Conservation (phyloP, 1,284 basidiomycete genomes). For the Rugosomyces carneus region DNA sequence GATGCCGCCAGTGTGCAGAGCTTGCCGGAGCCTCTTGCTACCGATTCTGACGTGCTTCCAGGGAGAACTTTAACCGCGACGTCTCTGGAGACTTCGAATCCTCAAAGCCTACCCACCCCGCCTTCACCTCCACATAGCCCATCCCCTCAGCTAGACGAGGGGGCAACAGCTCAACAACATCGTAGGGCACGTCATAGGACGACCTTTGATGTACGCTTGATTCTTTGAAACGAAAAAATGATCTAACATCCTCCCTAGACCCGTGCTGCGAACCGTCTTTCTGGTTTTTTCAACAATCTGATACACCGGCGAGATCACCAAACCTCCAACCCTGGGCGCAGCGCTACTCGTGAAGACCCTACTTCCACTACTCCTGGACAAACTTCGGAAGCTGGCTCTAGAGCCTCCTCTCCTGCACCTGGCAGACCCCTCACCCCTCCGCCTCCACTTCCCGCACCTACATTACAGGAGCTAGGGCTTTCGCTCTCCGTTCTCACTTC, state of each 20-base stretch:
- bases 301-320: conserved; percentile 62
- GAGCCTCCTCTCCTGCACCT: conserved; percentile 45
- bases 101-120: conserved; percentile 22
- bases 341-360: conserved; percentile 25
- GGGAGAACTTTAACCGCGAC: conserved; percentile 22
- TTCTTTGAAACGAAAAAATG: neutral
- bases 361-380: conserved; percentile 18
- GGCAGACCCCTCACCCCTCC: conserved; percentile 60
- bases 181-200: conserved; percentile 37
- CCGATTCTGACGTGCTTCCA: conserved; percentile 25
- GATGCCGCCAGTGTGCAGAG: conserved; percentile 54
- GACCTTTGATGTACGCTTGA: conserved; percentile 35
- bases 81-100: conserved; percentile 16
- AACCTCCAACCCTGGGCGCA: conserved; percentile 24
- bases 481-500: conserved; percentile 59
- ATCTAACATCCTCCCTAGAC: conserved; percentile 29
- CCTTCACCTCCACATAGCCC: conserved; percentile 21
- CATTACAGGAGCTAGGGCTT: conserved; percentile 70
- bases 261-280: conserved; percentile 65
- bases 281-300: conserved; percentile 74
- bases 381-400: conserved; percentile 31
- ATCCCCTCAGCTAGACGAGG: conserved; percentile 23
- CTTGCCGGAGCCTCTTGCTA: conserved; percentile 49
- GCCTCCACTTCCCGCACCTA: conserved; percentile 60
- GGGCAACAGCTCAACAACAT: conserved; percentile 25